Base-by-base conservation (phyloP, 2,329 filamentous ascomycete species). In the Trichoderma atroviride region DNA sequence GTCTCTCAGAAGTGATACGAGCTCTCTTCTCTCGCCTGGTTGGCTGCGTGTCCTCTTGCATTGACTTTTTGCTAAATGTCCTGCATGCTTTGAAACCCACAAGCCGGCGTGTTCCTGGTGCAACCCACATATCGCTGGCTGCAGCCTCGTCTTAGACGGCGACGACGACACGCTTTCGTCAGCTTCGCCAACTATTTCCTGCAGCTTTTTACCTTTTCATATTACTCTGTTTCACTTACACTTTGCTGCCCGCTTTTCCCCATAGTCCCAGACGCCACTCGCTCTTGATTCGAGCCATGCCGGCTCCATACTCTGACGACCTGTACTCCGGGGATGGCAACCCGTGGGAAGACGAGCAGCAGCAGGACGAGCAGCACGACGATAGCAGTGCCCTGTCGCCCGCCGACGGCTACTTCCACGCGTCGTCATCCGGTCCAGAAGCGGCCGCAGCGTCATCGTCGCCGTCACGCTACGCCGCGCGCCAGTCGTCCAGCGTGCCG, bases 321-420 rank as follows among this genome's bases (percentile, higher is more conserved):
- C 75, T 85, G 71, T 83, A 84, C 78, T 83, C 82, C 70, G 69
- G 64, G 24, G 62, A 70, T 33, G 72, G 43, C 71, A 74, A 76
- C 64, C 80, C 82, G 76, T 81, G 81, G 59, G 77, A 35, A 10
- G 76, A 80, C 53, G 74, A 80, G 24, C 71, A 69, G 35, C 65
- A 47, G 9, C 43, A 76, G 69, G 76, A 80, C 50, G 74, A 80
- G 24, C 71, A 47, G 22, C 47, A 71, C 16, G 74, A 77, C 65
- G 77, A 80, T 9, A n/a, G 40, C 19, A n/a, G 40, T 68, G 77
- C 78, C 52, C 77, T 85, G 68, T 86, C 84, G 35, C 84, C 84
- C 50, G 81, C 83, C n/a, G 83, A 87, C 70, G 84, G 84, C 43
- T 85, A 85, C 80, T 86, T 86, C 74, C 79, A 80, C 73, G 78